Evolutionary conservation across 371 early-diverging fungal species (phyloP).

Genomic region (Apophysomyces sp.): DNA sequence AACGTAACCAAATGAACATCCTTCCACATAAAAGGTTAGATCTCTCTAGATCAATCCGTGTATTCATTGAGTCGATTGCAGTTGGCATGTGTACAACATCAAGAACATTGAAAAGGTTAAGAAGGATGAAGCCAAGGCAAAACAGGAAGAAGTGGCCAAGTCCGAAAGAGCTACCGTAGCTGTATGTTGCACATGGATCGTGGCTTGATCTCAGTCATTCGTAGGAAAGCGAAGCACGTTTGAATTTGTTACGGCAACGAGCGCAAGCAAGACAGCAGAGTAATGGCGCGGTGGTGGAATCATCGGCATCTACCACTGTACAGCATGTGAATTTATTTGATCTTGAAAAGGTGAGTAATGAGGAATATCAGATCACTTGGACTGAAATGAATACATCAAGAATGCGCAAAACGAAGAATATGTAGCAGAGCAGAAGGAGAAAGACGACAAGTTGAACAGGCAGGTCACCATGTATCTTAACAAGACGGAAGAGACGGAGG

Average conservation of each 20-base stretch:
- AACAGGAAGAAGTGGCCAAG: constrained; percentile 44
- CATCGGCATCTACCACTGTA: constrained; percentile 5
- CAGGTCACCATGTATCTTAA: constrained; percentile 70
- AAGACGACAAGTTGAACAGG: constrained; percentile 57
- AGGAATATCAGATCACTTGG: background rate
- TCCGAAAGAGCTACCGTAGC: constrained; percentile 47
- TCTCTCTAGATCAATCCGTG: background rate
- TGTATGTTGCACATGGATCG: constrained; percentile 30
- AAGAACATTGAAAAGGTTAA: constrained; percentile 70
- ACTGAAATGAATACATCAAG: background rate
- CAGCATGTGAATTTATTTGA: constrained; percentile 65
- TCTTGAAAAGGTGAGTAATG: constrained; percentile 26
- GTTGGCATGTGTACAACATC: constrained; percentile 80
- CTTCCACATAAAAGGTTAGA: constrained; percentile 71
- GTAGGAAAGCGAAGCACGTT: constrained; percentile 64
- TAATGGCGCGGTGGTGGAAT: background rate
- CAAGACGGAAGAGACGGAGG: constrained; percentile 31
- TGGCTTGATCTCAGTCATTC: background rate
- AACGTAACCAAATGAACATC: too few species aligned
- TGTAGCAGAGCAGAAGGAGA: constrained; percentile 56
- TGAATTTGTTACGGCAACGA: constrained; percentile 47
- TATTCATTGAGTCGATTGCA: constrained; percentile 10
- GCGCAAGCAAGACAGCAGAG: constrained; percentile 28
- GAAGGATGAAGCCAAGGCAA: constrained; percentile 68
- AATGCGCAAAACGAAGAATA: constrained; percentile 49